Conservation (phyloP, 345 rosid species). For the Kernera saxatilis region DNA sequence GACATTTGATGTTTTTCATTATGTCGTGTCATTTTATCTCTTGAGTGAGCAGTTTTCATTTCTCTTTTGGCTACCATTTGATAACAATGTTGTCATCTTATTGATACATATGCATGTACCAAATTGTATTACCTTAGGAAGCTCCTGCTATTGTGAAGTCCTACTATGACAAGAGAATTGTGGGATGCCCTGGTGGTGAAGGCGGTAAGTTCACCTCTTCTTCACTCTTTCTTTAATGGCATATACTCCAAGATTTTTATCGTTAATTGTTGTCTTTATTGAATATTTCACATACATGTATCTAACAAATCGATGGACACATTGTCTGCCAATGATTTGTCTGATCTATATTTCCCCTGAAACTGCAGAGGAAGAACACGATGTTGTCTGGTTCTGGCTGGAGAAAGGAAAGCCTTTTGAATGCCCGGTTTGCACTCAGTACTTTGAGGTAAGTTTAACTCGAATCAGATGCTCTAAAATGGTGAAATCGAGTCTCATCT, state of each 20-base stretch:
- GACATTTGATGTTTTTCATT: background rate
- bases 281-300: background rate
- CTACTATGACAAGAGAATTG: conserved; percentile 50
- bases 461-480: background rate
- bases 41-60: background rate
- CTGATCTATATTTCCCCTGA: background rate
- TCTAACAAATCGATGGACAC: background rate
- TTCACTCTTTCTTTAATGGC: background rate
- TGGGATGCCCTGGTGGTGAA: conserved; percentile 65
- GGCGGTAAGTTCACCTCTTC: conserved; percentile 38
- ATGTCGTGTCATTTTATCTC: background rate
- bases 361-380: conserved; percentile 89
- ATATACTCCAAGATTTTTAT: background rate
- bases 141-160: conserved; percentile 51
- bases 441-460: conserved; percentile 56
- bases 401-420: conserved; percentile 78
- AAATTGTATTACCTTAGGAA: conserved; percentile 29
- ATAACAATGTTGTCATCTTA: background rate
- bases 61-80: background rate
- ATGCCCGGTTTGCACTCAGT: conserved; percentile 83
- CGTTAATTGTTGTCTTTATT: background rate
- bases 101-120: background rate
- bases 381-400: conserved; percentile 98
- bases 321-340: background rate
- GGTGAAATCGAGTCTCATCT: too few relatives aligned